Evolutionary conservation across 805 yeast species (phyloP).

Genomic region (Grigorovia transvaalensis): DNA sequence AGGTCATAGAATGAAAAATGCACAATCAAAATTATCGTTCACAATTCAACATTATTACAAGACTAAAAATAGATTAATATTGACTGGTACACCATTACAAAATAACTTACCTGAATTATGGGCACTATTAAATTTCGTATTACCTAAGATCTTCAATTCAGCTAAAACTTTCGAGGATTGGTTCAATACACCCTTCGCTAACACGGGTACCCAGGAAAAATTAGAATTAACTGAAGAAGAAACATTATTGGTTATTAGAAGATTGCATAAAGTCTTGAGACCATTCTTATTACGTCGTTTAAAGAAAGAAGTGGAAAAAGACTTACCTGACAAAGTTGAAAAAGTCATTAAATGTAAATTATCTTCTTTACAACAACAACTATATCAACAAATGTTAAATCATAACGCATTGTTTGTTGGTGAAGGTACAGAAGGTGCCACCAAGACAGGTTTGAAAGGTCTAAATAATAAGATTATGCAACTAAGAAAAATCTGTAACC

Average conservation of each 20-base stretch:
- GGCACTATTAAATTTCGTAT: conserved; percentile 73
- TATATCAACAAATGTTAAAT: conserved; percentile 71
- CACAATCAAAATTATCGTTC: conserved; percentile 60
- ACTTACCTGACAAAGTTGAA: conserved; percentile 75
- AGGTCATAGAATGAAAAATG: conserved; percentile 82
- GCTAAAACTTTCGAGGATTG: conserved; percentile 82
- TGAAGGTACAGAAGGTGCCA: conserved; percentile 43
- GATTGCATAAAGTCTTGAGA: conserved; percentile 78
- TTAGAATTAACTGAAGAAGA: conserved; percentile 81
- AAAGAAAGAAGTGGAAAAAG: conserved; percentile 81
- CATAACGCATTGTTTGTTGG: conserved; percentile 61
- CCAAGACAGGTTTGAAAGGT: conserved; percentile 63
- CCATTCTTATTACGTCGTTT: conserved; percentile 77
- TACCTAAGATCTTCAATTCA: conserved; percentile 77
- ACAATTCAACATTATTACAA: conserved; percentile 64
- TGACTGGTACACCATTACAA: conserved; percentile 84
- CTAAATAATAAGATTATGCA: conserved; percentile 79
- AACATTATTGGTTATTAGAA: conserved; percentile 65
- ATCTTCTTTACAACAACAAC: conserved; percentile 57
- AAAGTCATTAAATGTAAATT: conserved; percentile 71
- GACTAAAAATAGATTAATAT: conserved; percentile 66
- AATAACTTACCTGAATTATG: conserved; percentile 77
- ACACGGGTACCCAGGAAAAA: conserved; percentile 73
- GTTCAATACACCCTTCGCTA: conserved; percentile 84
- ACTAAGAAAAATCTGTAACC: conserved; percentile 73